Conservation (phyloP, 2,329 filamentous ascomycete species). For the Knufia petricola region DNA sequence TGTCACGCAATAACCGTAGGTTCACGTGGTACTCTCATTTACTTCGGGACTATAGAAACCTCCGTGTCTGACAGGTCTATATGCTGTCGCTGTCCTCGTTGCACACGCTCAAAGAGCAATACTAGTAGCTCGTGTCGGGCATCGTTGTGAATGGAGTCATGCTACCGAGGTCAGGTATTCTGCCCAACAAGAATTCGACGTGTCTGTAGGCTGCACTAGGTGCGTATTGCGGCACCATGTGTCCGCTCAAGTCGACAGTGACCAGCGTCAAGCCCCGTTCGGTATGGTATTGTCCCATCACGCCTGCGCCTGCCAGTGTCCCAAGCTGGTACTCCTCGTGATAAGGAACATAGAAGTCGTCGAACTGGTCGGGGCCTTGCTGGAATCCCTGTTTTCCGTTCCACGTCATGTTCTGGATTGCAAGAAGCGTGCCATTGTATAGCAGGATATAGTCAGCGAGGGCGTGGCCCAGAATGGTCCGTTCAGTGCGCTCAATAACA, state of each 20-base stretch:
- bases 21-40: background rate
- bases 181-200: constrained; percentile 61
- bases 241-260: constrained; percentile 53
- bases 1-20: background rate
- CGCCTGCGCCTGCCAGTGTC: constrained; percentile 51
- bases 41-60: background rate
- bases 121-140: constrained; percentile 16
- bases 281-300: constrained; percentile 59
- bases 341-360: constrained; percentile 61
- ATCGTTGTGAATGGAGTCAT: constrained; percentile 21
- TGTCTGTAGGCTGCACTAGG: constrained; percentile 49
- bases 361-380: constrained; percentile 37
- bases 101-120: background rate
- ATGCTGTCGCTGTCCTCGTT: background rate
- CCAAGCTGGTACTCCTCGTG: constrained; percentile 39
- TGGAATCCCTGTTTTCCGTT: constrained; percentile 62
- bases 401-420: constrained; percentile 76
- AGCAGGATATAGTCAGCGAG: constrained; percentile 59
- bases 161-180: constrained; percentile 46
- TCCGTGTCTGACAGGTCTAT: background rate
- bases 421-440: constrained; percentile 59
- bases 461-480: constrained; percentile 66
- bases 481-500: constrained; percentile 63
- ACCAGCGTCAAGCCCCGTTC: constrained; percentile 69
- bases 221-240: constrained; percentile 41